phyloP scores from a whole-genome alignment of 805 yeast species.

The Metschnikowia dekortorum region DNA sequence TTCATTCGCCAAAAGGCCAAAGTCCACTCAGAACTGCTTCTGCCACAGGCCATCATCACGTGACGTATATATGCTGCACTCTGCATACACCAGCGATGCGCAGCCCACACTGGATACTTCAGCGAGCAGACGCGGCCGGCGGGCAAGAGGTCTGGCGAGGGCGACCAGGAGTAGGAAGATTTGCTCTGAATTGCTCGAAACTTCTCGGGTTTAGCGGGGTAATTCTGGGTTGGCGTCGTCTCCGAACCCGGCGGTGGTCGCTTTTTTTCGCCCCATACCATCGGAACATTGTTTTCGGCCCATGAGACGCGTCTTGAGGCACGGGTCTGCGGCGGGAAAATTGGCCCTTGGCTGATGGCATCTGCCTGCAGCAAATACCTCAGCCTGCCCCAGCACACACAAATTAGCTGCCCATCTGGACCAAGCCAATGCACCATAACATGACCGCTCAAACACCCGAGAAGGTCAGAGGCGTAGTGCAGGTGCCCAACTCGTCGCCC shows the following conservation, averaged over 20 bases:
- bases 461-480: conserved; percentile 19
- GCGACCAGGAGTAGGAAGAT: too few species aligned
- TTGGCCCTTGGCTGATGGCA: not conserved
- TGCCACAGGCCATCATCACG: not conserved
- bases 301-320: not conserved
- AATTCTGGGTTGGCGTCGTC: too few species aligned
- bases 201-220: too few species aligned
- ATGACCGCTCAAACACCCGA: conserved; percentile 15
- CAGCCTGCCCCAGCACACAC: not conserved
- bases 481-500: conserved; percentile 42
- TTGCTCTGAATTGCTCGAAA: too few species aligned
- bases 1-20: not conserved
- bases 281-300: too few species aligned
- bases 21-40: too few species aligned
- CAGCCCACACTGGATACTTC: not conserved
- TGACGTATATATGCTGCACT: not conserved
- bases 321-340: not conserved
- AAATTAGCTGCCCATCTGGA: not conserved
- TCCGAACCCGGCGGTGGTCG: too few species aligned
- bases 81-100: conserved; percentile 3
- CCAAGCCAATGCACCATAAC: not conserved
- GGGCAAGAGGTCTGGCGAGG: too few species aligned
- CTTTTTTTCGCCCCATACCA: too few species aligned
- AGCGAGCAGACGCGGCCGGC: too few species aligned
- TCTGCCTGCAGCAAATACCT: not conserved